Percentiles rank a stretch among this genome's conserved stretches.
phyloP scores from a whole-genome alignment of 139 green algal species.

The Chlamydomonas schloesseri region DNA sequence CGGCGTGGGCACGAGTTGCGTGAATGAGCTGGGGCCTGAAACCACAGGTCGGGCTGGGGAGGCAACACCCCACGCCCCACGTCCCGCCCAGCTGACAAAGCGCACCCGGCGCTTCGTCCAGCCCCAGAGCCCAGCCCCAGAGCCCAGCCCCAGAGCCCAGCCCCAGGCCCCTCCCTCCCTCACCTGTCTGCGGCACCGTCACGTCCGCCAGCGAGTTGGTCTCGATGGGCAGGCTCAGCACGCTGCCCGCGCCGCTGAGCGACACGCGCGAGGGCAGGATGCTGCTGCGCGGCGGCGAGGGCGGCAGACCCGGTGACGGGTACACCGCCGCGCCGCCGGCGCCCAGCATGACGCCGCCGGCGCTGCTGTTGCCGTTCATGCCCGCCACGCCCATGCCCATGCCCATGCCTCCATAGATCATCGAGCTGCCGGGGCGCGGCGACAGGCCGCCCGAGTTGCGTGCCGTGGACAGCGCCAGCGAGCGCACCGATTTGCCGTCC shows the following conservation, averaged over 20 bases:
- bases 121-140: too few species aligned
- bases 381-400: background rate
- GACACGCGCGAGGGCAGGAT: constrained; percentile 6
- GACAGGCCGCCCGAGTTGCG: background rate
- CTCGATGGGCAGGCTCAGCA: constrained; percentile 32
- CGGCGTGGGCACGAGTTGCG: too few species aligned
- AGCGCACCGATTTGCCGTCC: too few species aligned
- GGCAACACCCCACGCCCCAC: too few species aligned
- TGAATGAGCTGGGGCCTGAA: too few species aligned
- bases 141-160: too few species aligned
- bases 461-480: background rate
- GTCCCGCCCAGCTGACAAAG: background rate
- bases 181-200: constrained; percentile 14
- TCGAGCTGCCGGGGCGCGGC: background rate
- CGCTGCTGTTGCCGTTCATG: too few species aligned
- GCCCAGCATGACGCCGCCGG: too few species aligned
- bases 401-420: background rate
- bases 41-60: background rate
- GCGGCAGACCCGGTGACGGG: background rate
- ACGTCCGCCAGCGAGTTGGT: constrained; percentile 17
- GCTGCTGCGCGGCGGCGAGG: constrained; percentile 19
- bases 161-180: background rate
- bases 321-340: background rate
- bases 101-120: too few species aligned
- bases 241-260: constrained; percentile 4